Base-by-base conservation (phyloP, 805 yeast genomes). In the Candida caryicola region DNA sequence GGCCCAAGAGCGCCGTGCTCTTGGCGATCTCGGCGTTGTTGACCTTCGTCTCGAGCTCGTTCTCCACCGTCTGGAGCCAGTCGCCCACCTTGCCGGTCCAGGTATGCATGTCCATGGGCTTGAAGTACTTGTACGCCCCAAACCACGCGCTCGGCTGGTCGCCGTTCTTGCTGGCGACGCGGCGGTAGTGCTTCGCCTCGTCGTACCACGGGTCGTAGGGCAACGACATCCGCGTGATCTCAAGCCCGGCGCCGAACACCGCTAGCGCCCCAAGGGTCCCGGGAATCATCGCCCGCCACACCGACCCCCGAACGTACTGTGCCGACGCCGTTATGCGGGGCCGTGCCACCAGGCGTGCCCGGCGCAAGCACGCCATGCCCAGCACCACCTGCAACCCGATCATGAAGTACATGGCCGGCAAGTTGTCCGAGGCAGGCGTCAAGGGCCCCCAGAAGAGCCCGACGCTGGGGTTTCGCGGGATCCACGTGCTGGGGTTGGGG, bases 121-220 rank as follows among this genome's bases (percentile, higher is more conserved):
- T 65, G 39, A 63, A 69, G 54, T 71, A 74, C 28, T 73, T 71
- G 44, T 66, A 57, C 4, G 87, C 86, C 0, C 90, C 90, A 55
- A 74, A 79, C 89, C 89, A 83, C 59, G 69, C 64, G 31, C 73
- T 71, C 2, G 76, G 73, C 23, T 60, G 62, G 39, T 66, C 65
- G 4, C 84, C 80, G 32, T 65, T 66, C 32, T 66, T 61, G 19
- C 61, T 62, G 1, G 82, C 83, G 40, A 69, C 55, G 14, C 60
- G 61, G 27, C 87, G 72, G 23, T 78, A 82, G 13, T 54, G 50
- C 32, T 58, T 67, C 2, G 88, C 85, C 51, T 83, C 88, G 23
- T 79, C 86, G 17, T 60, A 69, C 90, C 90, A 83, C 7, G 90
- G 90, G 52, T 83, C 90, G 34, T 58, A 55, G 1, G 71, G 65